Conservation (phyloP, 2,329 filamentous ascomycete genomes). For the Magnaporthiopsis incrustans region DNA sequence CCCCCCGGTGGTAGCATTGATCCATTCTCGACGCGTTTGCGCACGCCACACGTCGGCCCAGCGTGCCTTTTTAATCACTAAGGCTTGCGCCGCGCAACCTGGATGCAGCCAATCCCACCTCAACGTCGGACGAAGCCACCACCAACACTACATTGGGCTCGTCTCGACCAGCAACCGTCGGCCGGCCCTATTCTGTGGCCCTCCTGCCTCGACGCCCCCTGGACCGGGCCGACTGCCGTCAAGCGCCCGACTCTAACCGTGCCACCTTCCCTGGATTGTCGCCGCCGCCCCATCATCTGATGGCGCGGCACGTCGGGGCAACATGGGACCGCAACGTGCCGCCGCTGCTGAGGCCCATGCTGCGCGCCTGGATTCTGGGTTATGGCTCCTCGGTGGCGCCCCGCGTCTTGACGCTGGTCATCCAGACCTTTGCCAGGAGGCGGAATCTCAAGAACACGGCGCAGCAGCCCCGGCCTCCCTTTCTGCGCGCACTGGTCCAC, state of each 20-base stretch:
- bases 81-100: neutral
- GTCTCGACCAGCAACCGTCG: neutral
- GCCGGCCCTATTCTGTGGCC: neutral
- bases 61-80: no score
- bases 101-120: neutral
- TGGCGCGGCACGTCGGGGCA: neutral
- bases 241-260: neutral
- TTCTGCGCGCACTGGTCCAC: conserved; percentile 25
- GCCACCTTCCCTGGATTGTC: neutral
- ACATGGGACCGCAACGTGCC: conserved; percentile 31
- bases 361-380: conserved; percentile 52
- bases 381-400: conserved; percentile 53
- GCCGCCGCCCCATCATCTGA: neutral
- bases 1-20: no score
- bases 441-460: conserved; percentile 19
- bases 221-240: neutral
- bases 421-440: conserved; percentile 38
- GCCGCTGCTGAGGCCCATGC: conserved; percentile 42
- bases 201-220: neutral
- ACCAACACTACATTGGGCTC: neutral
- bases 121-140: neutral
- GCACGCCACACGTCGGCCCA: neutral
- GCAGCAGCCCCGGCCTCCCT: conserved; percentile 19
- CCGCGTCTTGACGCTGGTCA: conserved; percentile 44
- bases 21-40: neutral